Evolutionary conservation across 1,139 yeast species (phyloP).

Genomic region (Diutina scorzettiae): DNA sequence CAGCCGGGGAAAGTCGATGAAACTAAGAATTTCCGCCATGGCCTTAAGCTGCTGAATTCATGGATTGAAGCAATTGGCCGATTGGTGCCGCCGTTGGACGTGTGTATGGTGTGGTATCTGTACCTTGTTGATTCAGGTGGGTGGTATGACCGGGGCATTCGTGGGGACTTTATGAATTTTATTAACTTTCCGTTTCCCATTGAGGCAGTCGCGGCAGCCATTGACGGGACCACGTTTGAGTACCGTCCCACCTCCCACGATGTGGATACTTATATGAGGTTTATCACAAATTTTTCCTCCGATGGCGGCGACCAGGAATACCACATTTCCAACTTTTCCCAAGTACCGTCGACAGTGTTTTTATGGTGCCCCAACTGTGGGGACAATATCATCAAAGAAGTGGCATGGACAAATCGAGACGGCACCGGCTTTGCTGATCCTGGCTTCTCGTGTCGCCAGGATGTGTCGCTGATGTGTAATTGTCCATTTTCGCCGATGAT

Average conservation of each 20-base stretch:
- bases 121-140: neutral
- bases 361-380: conserved; percentile 5
- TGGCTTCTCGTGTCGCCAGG: neutral
- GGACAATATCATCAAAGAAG: conserved; percentile 1
- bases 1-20: conserved; percentile 3
- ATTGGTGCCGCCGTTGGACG: conserved; percentile 3
- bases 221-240: neutral
- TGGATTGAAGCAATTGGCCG: neutral
- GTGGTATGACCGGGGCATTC: conserved; percentile 5
- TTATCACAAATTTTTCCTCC: neutral
- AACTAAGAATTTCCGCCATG: neutral
- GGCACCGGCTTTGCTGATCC: conserved; percentile 1
- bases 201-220: conserved; percentile 1
- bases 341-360: neutral
- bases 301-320: neutral
- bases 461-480: neutral
- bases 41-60: neutral
- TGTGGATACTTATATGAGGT: neutral
- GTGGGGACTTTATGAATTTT: conserved; percentile 5
- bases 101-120: conserved; percentile 3
- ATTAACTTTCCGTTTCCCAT: conserved; percentile 2
- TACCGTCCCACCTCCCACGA: neutral
- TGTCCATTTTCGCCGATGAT: conserved; percentile 1
- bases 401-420: neutral
- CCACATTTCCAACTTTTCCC: neutral